A percentile compares a stretch with the other conserved stretches of the same genome.
These are phyloP conservation scores for Fusarium mangiferae DNA, from an alignment of 2,329 filamentous ascomycete genomes.

Conservation along the genomic window DNA sequence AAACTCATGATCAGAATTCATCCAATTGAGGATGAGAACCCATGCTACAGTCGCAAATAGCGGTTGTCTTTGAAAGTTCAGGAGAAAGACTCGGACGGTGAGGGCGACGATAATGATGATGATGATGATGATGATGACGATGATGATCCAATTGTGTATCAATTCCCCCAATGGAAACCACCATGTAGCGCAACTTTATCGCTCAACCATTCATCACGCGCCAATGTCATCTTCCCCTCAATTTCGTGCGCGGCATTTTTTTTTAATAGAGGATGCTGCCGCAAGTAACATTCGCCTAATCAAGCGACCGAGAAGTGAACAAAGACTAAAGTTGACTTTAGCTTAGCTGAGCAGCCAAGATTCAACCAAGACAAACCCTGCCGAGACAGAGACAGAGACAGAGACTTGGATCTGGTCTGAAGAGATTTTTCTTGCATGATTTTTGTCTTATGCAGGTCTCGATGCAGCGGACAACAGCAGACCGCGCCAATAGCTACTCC, in stretches of 20 bases:
- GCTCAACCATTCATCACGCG: conserved; percentile 21
- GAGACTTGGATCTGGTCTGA: conserved; percentile 4
- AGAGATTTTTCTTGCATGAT: conserved; percentile 10
- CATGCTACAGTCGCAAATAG: background rate
- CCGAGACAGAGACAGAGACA: background rate
- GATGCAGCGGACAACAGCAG: background rate
- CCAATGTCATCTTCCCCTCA: conserved; percentile 30
- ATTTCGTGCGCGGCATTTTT: conserved; percentile 25
- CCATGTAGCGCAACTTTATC: background rate
- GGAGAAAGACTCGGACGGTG: background rate
- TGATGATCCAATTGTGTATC: conserved; percentile 7
- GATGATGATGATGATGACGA: background rate
- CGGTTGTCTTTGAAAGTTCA: background rate
- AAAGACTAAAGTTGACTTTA: background rate
- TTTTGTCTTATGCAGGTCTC: background rate
- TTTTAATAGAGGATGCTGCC: background rate
- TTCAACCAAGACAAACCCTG: background rate
- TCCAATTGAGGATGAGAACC: background rate
- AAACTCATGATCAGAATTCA: background rate
- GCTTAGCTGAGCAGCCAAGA: background rate
- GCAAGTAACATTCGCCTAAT: conserved; percentile 21
- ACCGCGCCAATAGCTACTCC: background rate
- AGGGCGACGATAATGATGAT: background rate
- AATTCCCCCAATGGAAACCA: conserved; percentile 1
- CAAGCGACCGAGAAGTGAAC: background rate